phyloP scores from a whole-genome alignment of 495 filamentous ascomycete genomes.

The Penicillium samsonianum region DNA sequence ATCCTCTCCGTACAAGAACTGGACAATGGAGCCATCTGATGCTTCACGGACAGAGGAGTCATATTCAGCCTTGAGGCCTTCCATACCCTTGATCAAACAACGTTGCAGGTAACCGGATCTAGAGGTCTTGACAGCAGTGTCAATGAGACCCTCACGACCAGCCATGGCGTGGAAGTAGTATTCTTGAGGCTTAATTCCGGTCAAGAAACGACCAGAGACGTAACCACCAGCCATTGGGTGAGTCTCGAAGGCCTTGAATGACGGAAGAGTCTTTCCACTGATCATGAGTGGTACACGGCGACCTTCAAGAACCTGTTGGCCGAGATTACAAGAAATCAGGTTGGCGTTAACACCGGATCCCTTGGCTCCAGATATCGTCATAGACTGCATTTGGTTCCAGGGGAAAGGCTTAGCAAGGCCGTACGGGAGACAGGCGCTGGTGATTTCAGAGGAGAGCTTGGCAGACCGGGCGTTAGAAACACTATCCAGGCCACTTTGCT shows the following conservation, averaged over 20 bases:
- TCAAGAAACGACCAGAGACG: conserved; percentile 94
- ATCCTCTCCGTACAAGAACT: conserved; percentile 97
- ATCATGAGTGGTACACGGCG: conserved; percentile 96
- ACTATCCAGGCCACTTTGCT: conserved; percentile 83
- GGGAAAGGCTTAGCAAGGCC: conserved; percentile 92
- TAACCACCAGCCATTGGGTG: conserved; percentile 91
- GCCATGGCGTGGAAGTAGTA: conserved; percentile 99
- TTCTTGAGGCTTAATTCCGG: conserved; percentile 94
- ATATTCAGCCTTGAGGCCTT: conserved; percentile 88
- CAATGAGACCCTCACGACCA: conserved; percentile 96
- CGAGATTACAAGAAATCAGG: conserved; percentile 95
- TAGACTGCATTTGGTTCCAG: conserved; percentile 97
- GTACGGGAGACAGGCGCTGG: conserved; percentile 70
- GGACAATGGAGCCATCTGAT: conserved; percentile 86
- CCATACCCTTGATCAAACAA: conserved; percentile 99
- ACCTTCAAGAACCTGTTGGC: conserved; percentile 95
- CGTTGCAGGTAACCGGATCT: conserved; percentile 95
- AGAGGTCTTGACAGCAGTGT: conserved; percentile 98
- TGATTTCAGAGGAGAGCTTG: conserved; percentile 76
- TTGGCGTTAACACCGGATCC: conserved; percentile 92
- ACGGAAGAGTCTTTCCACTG: conserved; percentile 93
- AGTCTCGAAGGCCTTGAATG: conserved; percentile 89
- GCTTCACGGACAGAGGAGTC: conserved; percentile 88
- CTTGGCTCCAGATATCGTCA: conserved; percentile 97
- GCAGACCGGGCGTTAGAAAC: conserved; percentile 74